Evolutionary conservation across 1,284 basidiomycete species (phyloP), one percentile per base, ranked within the genome.

Genomic region (Puccinia coronata): DNA sequence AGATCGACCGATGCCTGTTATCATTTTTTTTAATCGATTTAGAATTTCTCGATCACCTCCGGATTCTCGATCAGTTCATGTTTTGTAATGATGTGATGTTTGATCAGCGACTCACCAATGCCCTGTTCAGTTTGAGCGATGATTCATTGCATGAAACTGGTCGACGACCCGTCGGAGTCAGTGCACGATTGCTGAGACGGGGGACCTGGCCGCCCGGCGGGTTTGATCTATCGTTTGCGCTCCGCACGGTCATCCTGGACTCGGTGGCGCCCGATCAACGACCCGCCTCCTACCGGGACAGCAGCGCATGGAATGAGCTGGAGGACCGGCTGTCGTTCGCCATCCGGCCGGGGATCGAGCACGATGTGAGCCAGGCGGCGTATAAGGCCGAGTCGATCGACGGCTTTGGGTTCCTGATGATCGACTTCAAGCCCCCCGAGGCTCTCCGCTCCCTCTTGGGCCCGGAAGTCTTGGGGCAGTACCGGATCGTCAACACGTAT

Each of bases 21-120:
- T 73, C 79, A 47, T 81, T 81, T 23, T 81, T 74, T 47, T 41
- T 81, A 25, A 57, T 74, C 47, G 79, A 81, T 67, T 55, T 81
- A 20, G 57, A 81, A 8, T 71, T 81, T 28, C 20, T 74, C 23
- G 57, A 67, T n/a, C 79, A 81, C 63, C 79, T 81, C 53, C 47
- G 74, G n/a, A 74, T 81, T 47, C 49, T 81, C 28, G 43, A 72
- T 31, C 70, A 55, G 34, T 81, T 81, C 61, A 47, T 81, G 41
- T 74, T 81, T 47, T 81, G 70, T 39, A 36, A 57, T 25, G 71
- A 81, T 34, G 47, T 74, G n/a, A 55, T 49, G 53, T 81, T 81
- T 53, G 41, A 55, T 28, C 41, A 73, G 36, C 57, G 71, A 31
- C n/a, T 81, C 20, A 65, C 61, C 3, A 65, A 43, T 28, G 70